Evolutionary conservation across 1,284 basidiomycete genomes (phyloP).

Genomic region (Trichosporon ovoides): DNA sequence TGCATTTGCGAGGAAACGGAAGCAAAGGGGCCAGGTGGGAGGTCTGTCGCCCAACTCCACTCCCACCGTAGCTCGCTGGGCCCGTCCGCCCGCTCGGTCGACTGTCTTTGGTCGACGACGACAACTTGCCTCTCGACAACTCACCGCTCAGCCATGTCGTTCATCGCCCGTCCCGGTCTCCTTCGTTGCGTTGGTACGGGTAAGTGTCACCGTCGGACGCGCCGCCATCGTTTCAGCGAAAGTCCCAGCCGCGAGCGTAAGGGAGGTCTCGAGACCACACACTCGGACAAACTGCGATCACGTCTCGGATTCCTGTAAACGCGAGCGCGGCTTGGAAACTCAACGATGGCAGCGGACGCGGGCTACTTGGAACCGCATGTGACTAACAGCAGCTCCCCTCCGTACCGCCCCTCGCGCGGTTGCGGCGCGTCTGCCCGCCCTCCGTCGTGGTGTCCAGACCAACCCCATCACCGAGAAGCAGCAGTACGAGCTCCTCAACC

Average conservation of each 20-base stretch:
- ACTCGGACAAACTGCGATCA: not conserved
- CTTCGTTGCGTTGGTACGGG: conserved; percentile 22
- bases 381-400: conserved; percentile 17
- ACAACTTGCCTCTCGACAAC: not conserved
- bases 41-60: not conserved
- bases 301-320: not conserved
- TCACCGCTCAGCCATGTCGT: conserved; percentile 11
- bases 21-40: not conserved
- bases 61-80: not conserved
- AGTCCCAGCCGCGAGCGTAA: not conserved
- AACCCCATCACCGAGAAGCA: conserved; percentile 33
- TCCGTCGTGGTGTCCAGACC: conserved; percentile 27
- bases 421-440: not conserved
- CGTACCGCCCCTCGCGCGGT: conserved; percentile 9
- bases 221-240: not conserved
- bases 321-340: not conserved
- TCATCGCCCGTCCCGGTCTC: conserved; percentile 21
- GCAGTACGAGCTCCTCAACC: conserved; percentile 61
- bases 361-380: not conserved
- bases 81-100: conserved; percentile 2
- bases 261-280: not conserved
- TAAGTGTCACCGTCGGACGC: conserved; percentile 6
- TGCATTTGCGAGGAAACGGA: not conserved
- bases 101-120: not conserved
- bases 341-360: not conserved